phyloP scores from a whole-genome alignment of 805 yeast species.

The Ogataea ramenticola region DNA sequence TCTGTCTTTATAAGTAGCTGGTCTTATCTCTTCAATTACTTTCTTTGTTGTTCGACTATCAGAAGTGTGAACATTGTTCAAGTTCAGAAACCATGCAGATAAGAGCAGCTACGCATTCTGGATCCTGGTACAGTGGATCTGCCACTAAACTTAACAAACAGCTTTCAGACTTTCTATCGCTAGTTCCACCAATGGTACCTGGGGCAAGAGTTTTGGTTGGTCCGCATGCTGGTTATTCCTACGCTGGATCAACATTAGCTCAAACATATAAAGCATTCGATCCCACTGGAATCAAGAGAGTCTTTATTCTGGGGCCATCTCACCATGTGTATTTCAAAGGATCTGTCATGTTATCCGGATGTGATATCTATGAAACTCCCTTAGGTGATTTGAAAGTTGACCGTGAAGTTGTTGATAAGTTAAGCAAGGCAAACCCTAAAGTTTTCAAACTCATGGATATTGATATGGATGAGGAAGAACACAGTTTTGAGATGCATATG shows the following conservation, averaged over 20 bases:
- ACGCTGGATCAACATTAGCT: conserved; percentile 72
- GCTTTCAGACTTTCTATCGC: conserved; percentile 38
- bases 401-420: conserved; percentile 28
- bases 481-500: conserved; percentile 90
- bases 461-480: conserved; percentile 74
- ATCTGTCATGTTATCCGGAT: conserved; percentile 46
- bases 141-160: conserved; percentile 38
- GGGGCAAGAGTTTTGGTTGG: conserved; percentile 50
- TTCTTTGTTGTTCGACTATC: too few relatives aligned
- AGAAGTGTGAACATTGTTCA: too few relatives aligned
- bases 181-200: conserved; percentile 25
- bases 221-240: conserved; percentile 88
- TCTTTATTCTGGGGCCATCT: conserved; percentile 86
- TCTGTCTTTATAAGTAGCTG: too few relatives aligned
- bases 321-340: conserved; percentile 80
- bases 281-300: conserved; percentile 43
- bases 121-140: conserved; percentile 73
- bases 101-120: conserved; percentile 77
- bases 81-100: conserved; percentile 3
- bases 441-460: conserved; percentile 49
- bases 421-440: conserved; percentile 28
- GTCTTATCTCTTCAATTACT: too few relatives aligned
- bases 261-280: conserved; percentile 73
- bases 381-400: conserved; percentile 72
- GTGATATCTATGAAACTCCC: conserved; percentile 66